Percentiles rank a stretch among this genome's conserved stretches.
Conservation (phyloP, 805 yeast genomes). For the Wickerhamiella australiensis region DNA sequence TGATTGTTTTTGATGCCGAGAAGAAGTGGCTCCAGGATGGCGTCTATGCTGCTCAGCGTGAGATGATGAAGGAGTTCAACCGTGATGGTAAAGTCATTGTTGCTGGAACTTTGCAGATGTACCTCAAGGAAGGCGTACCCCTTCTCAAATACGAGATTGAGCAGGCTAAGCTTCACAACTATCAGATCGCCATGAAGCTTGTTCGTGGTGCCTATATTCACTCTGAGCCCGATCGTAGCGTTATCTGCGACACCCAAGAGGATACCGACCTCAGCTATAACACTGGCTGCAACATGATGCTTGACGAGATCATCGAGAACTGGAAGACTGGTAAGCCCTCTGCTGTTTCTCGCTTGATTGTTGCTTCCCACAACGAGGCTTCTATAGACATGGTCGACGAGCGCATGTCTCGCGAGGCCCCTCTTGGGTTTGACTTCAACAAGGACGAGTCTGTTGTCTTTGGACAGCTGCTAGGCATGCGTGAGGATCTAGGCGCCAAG, state of each 20-base stretch:
- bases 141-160: conserved; percentile 51
- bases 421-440: conserved; percentile 21
- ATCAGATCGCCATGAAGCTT: conserved; percentile 73
- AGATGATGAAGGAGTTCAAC: conserved; percentile 63
- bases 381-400: conserved; percentile 66
- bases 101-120: conserved; percentile 90
- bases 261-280: conserved; percentile 75
- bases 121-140: conserved; percentile 56
- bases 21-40: conserved; percentile 79
- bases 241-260: conserved; percentile 62
- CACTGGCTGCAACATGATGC: conserved; percentile 49
- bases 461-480: conserved; percentile 93
- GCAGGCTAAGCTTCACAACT: conserved; percentile 46
- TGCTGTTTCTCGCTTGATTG: conserved; percentile 43
- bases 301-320: conserved; percentile 41
- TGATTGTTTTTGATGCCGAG: conserved; percentile 75
- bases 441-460: conserved; percentile 43
- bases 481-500: conserved; percentile 74
- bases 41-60: conserved; percentile 80
- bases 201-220: conserved; percentile 96
- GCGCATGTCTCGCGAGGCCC: conserved; percentile 32
- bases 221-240: conserved; percentile 62
- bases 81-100: conserved; percentile 46
- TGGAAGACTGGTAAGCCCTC: conserved; percentile 48
- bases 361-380: conserved; percentile 77